Conservation (phyloP, 1,139 yeast genomes). For the Debaryomycetaceae sp. region DNA sequence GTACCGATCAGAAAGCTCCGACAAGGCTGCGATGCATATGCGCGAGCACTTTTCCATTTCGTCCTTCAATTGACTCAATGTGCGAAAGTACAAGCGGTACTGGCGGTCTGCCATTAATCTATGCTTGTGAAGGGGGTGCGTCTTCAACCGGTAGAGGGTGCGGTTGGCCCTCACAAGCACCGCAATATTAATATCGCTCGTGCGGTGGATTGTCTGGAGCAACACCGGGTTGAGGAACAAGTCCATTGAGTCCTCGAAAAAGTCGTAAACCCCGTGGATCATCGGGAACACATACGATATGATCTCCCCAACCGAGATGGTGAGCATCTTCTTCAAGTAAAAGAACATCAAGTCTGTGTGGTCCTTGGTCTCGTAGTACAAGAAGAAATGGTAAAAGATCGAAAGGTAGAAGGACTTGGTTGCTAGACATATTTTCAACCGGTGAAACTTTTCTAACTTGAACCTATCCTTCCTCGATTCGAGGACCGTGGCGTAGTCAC, state of each 20-base stretch:
- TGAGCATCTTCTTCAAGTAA: constrained; percentile 21
- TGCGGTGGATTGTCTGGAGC: constrained; percentile 18
- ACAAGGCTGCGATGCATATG: constrained; percentile 11
- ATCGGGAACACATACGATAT: constrained; percentile 24
- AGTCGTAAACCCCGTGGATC: constrained; percentile 15
- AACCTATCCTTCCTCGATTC: constrained; percentile 11
- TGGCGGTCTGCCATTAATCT: constrained; percentile 5
- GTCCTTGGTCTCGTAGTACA: constrained; percentile 21
- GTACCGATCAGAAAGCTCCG: constrained; percentile 26
- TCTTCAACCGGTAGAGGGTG: constrained; percentile 4
- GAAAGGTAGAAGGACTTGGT: constrained; percentile 14
- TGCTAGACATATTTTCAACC: constrained; percentile 15
- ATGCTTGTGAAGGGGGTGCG: constrained; percentile 6
- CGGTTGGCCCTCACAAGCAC: constrained; percentile 14
- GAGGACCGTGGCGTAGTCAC: constrained; percentile 9
- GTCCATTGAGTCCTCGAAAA: constrained; percentile 17
- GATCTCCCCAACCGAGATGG: constrained; percentile 16
- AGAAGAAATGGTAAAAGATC: constrained; percentile 20
- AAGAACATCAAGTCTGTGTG: constrained; percentile 18
- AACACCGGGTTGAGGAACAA: constrained; percentile 18
- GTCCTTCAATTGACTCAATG: constrained; percentile 12
- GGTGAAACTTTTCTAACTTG: constrained; percentile 11
- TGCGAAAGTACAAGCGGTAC: constrained; percentile 5
- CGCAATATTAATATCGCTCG: constrained; percentile 18
- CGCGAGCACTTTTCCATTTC: constrained; percentile 16